Percentiles rank a stretch among this genome's conserved stretches.
Conservation (phyloP, 441 rosid genomes). For the Monsonia emarginata region DNA sequence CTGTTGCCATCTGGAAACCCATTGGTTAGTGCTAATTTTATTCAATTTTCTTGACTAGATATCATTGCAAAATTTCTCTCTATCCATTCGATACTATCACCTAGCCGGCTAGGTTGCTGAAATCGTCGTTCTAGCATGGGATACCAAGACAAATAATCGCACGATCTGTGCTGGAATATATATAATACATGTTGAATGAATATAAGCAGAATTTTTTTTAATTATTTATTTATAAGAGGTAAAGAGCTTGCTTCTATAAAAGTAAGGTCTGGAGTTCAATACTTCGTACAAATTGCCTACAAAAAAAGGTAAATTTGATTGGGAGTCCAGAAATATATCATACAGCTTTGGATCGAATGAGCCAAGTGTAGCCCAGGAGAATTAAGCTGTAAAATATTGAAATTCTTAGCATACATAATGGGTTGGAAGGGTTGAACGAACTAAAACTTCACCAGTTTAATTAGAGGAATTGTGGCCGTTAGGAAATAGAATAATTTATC, state of each 20-base stretch:
- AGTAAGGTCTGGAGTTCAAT: too few species aligned
- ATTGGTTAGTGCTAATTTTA: conserved; percentile 32
- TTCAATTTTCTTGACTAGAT: neutral
- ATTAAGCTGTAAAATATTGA: neutral
- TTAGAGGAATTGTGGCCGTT: neutral
- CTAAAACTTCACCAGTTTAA: neutral
- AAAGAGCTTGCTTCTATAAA: too few species aligned
- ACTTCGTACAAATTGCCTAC: too few species aligned
- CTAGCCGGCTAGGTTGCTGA: neutral
- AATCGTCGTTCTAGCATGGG: neutral
- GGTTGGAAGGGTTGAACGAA: neutral
- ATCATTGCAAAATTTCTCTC: neutral
- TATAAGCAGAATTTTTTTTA: neutral
- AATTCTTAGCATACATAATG: neutral
- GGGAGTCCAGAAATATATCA: neutral
- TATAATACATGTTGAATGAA: neutral
- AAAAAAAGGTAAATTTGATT: neutral
- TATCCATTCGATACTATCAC: neutral
- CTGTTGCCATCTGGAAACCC: conserved; percentile 39
- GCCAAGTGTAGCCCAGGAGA: neutral
- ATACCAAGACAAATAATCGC: neutral
- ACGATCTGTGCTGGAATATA: neutral
- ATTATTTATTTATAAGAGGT: too few species aligned
- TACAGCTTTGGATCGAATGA: neutral
- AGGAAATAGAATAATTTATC: neutral